phyloP scores from a whole-genome alignment of 129 eudicot genomes.

The Lonicera japonica region DNA sequence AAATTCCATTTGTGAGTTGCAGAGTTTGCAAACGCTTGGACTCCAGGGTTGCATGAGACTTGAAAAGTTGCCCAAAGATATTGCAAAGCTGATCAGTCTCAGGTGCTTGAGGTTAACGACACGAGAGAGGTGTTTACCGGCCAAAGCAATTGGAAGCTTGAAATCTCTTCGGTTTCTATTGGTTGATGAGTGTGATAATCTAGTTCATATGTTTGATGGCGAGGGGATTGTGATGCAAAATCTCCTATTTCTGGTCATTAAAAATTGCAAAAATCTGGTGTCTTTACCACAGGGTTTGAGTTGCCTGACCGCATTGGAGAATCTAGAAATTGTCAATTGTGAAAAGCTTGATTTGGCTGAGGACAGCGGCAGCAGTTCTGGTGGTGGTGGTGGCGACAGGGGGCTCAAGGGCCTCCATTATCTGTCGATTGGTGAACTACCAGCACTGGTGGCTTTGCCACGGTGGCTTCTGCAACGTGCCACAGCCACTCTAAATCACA shows the following conservation, averaged over 20 bases:
- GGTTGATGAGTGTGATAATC: conserved; percentile 17
- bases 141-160: conserved; percentile 6
- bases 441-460: not conserved
- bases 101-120: not conserved
- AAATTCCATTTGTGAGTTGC: not conserved
- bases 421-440: not conserved
- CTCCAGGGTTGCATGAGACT: not conserved
- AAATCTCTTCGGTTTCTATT: conserved; percentile 18
- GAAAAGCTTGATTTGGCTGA: not conserved
- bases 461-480: not conserved
- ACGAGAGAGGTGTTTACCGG: not conserved
- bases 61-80: not conserved
- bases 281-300: not conserved
- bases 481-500: not conserved
- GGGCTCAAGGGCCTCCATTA: not conserved
- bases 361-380: not conserved
- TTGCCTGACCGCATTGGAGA: not conserved
- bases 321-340: not conserved
- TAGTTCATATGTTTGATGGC: not conserved
- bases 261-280: not conserved
- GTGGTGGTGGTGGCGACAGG: not conserved
- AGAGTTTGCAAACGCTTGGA: not conserved
- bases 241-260: not conserved
- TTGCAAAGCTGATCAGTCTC: not conserved
- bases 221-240: not conserved